A percentile compares a stretch with the other conserved stretches of the same genome.
Conservation (phyloP, 805 yeast species). For the Cyberlindnera mycetangii region DNA sequence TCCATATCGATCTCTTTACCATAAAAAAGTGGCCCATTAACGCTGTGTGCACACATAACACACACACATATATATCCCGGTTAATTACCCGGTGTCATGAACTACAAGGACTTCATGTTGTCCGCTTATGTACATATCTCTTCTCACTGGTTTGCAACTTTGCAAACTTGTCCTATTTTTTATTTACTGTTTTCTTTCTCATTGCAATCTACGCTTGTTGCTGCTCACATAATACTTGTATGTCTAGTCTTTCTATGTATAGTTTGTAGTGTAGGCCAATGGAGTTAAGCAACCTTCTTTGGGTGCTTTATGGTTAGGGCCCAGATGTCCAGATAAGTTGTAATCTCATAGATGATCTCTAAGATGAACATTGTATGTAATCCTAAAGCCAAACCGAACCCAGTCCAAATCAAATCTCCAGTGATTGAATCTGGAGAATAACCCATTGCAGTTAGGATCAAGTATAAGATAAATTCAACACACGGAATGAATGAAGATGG, state of each 20-base stretch:
- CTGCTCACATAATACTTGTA: background rate
- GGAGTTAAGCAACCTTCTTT: constrained; percentile 36
- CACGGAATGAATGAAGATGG: constrained; percentile 68
- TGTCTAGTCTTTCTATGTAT: background rate
- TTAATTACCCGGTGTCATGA: background rate
- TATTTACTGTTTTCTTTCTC: background rate
- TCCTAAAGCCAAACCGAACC: constrained; percentile 65
- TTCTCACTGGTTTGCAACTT: background rate
- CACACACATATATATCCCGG: background rate
- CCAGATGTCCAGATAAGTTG: constrained; percentile 77
- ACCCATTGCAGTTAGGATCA: constrained; percentile 25
- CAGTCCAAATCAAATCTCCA: constrained; percentile 56
- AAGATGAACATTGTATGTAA: constrained; percentile 69
- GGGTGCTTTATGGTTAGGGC: constrained; percentile 83
- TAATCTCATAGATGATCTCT: constrained; percentile 77
- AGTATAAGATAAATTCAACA: constrained; percentile 38
- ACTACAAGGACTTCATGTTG: background rate
- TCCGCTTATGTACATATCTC: background rate
- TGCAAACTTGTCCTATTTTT: background rate
- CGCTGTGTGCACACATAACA: background rate
- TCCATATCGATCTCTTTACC: background rate
- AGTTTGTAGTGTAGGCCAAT: background rate
- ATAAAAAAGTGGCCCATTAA: too few relatives aligned
- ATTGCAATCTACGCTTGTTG: background rate
- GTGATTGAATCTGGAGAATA: constrained; percentile 41